phyloP scores from a whole-genome alignment of 495 filamentous ascomycete genomes.

The Talaromyces adpressus region DNA sequence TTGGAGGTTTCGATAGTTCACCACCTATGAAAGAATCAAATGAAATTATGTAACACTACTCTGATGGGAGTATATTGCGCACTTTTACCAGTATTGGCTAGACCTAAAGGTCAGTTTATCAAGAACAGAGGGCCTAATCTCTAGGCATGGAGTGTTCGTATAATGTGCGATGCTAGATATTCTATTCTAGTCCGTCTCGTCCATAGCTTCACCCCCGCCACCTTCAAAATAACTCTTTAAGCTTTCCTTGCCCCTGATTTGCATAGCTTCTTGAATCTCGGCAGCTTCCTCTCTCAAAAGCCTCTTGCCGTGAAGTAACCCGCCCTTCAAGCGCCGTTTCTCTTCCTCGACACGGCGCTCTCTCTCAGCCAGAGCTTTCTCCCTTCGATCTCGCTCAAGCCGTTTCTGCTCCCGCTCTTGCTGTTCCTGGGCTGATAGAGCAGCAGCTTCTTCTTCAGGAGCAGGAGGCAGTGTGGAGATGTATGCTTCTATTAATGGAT shows the following conservation, averaged over 20 bases:
- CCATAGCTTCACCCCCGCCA: not conserved
- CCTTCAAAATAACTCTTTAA: conserved; percentile 55
- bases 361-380: conserved; percentile 68
- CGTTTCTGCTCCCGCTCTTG: conserved; percentile 54
- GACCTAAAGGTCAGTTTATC: not conserved
- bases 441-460: conserved; percentile 43
- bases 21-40: not conserved
- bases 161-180: not conserved
- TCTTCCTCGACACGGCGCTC: conserved; percentile 69
- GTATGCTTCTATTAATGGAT: conserved; percentile 68
- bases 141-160: not conserved
- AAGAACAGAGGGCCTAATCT: not conserved
- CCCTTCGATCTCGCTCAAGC: conserved; percentile 58
- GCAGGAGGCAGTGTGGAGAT: conserved; percentile 65
- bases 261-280: conserved; percentile 75
- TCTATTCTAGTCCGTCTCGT: not conserved
- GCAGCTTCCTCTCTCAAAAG: conserved; percentile 67
- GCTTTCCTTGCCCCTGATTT: conserved; percentile 61
- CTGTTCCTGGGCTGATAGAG: conserved; percentile 47
- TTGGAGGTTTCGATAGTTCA: conserved; percentile 54
- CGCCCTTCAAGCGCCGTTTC: conserved; percentile 59
- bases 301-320: conserved; percentile 58
- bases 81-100: not conserved
- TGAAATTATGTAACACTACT: not conserved
- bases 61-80: not conserved